These are phyloP conservation scores for Moelleriella libera DNA, from an alignment of 2,329 filamentous ascomycete species.

Conservation along the genomic window DNA sequence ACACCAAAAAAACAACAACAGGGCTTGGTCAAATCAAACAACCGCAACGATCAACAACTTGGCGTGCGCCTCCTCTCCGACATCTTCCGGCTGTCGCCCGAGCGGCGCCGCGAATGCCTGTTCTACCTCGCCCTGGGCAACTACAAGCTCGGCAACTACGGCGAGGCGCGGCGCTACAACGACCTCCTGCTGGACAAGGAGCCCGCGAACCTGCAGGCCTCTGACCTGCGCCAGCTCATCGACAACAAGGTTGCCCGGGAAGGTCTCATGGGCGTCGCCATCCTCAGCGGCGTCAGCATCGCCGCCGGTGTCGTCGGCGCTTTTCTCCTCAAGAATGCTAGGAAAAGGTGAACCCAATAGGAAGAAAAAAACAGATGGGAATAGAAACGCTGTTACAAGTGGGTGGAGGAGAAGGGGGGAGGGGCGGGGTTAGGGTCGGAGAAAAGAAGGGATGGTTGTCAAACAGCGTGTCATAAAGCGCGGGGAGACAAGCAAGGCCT, in stretches of 20 bases:
- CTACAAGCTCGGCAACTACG: conserved; percentile 97
- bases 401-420: too few relatives aligned
- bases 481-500: too few relatives aligned
- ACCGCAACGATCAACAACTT: conserved; percentile 78
- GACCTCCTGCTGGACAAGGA: conserved; percentile 84
- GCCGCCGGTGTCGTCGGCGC: conserved; percentile 88
- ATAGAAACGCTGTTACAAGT: background rate
- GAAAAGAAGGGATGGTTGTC: too few relatives aligned
- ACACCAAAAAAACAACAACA: conserved; percentile 17
- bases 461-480: too few relatives aligned
- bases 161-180: conserved; percentile 87
- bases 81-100: conserved; percentile 87
- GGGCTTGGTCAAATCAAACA: conserved; percentile 89
- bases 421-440: background rate
- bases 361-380: too few relatives aligned
- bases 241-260: conserved; percentile 95
- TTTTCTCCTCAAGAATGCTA: conserved; percentile 65
- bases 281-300: conserved; percentile 83
- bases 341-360: conserved; percentile 41
- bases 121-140: conserved; percentile 97
- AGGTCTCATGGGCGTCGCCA: conserved; percentile 85
- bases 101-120: conserved; percentile 90
- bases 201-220: conserved; percentile 78
- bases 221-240: conserved; percentile 73
- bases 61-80: conserved; percentile 88